Evolutionary conservation across 2,329 filamentous ascomycete species (phyloP).

Genomic region (Dactylellina haptotyla): DNA sequence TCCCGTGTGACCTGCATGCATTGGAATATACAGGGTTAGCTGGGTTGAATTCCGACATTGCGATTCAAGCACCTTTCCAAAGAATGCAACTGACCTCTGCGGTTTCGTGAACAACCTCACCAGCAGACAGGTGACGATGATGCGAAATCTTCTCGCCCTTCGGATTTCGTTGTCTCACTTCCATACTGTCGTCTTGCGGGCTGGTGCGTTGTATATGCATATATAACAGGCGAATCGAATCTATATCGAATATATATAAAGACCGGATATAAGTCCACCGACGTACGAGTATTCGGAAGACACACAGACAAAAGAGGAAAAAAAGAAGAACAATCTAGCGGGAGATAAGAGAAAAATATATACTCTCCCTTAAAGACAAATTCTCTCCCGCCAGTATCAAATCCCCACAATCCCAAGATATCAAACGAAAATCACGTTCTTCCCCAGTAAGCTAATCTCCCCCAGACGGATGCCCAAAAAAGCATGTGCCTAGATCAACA

Average conservation of each 20-base stretch:
- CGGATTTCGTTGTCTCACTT: constrained; percentile 19
- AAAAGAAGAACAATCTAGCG: no score
- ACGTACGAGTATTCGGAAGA: no score
- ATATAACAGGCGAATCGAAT: background rate
- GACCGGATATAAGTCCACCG: no score
- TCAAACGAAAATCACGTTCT: no score
- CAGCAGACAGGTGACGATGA: constrained; percentile 19
- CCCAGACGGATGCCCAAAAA: no score
- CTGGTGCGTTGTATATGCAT: background rate
- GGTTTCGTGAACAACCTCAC: constrained; percentile 44
- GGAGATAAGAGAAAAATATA: no score
- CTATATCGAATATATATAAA: background rate
- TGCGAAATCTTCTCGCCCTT: constrained; percentile 11
- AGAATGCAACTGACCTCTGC: constrained; percentile 24
- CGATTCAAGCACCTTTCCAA: background rate
- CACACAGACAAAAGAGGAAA: no score
- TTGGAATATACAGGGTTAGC: constrained; percentile 13
- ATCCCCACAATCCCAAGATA: background rate
- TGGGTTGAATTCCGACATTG: no score
- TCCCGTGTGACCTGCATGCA: constrained; percentile 29
- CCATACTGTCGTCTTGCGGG: constrained; percentile 1
- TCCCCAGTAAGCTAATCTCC: no score
- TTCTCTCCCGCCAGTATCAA: background rate
- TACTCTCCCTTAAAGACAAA: no score
- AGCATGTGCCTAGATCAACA: constrained; percentile 29